Base-by-base conservation (phyloP, 352 stramenopile species). In the Stramenopiles sp. region DNA sequence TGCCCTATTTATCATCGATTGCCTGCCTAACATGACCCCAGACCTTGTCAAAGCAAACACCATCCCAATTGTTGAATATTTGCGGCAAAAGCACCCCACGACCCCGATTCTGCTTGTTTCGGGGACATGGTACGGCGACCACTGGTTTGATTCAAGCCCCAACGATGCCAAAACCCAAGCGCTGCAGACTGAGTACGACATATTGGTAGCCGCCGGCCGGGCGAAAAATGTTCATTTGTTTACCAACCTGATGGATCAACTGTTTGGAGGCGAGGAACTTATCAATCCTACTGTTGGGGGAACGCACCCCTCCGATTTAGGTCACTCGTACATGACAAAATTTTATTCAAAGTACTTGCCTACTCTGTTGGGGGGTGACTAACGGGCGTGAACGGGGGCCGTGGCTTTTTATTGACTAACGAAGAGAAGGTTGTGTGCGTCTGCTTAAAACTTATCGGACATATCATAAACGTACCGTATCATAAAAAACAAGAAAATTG, bases 271-370 rank as follows among this genome's bases (percentile, higher is more conserved):
- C 12, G 43, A 63, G 25, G 43, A 18, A 63, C 25, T 63, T 18
- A 63, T 63, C 25, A 63, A 63, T 63, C 43, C 43, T 18, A 63
- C 43, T 63, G 43, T 63, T 63, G 43, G 43, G 12, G 43, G 43
- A 63, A 63, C 43, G 25, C 43, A 63, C 25, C 43, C 43, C 12
- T 63, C 43, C 25, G 43, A 63, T 63, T 63, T 63, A 63, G 43
- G 43, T 18, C 43, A 63, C 25, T 18, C 25, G 43, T 12, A 63
- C 12, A 63, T 63, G 25, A 63, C 43, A 63, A 63, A 63, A 63
- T 63, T 63, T 63, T 63, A 63, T 63, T 18, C 43, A 12, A 63
- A 63, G 25, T 63, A 63, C 25, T 63, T 63, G 25, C 12, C 12
- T 63, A 25, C 12, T 63, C 25, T 63, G 43, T 63, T 63, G 43